These are phyloP conservation scores for Aspergillus olivimuriae DNA, from an alignment of 495 filamentous ascomycete species.

Conservation along the genomic window DNA sequence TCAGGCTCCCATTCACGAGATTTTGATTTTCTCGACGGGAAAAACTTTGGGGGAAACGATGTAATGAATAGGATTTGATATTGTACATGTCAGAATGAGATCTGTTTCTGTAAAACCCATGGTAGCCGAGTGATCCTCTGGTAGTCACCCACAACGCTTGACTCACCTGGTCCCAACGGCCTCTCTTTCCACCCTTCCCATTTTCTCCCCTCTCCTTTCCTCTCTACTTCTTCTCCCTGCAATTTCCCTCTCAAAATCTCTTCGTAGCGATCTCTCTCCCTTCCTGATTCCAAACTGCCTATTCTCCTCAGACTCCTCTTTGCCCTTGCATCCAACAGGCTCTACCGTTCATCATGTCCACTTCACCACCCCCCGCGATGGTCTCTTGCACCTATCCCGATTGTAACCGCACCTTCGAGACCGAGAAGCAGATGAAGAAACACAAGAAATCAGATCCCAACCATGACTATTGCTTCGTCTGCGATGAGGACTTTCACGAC, in stretches of 20 bases:
- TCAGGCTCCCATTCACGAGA: slow-evolving; percentile 57
- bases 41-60: too few relatives aligned
- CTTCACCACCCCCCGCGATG: slow-evolving; percentile 7
- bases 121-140: not conserved
- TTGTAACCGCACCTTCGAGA: slow-evolving; percentile 59
- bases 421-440: slow-evolving; percentile 28
- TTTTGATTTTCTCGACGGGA: slow-evolving; percentile 42
- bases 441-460: slow-evolving; percentile 39
- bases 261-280: not conserved
- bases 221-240: not conserved
- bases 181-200: not conserved
- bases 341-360: not conserved
- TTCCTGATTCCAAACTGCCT: not conserved
- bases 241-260: not conserved
- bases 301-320: too few relatives aligned
- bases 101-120: not conserved
- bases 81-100: too few relatives aligned
- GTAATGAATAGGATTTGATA: not conserved
- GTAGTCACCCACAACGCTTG: not conserved
- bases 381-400: slow-evolving; percentile 52
- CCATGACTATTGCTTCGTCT: slow-evolving; percentile 47
- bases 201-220: not conserved
- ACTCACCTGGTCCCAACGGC: not conserved
- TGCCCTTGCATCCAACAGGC: not conserved
- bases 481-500: slow-evolving; percentile 42